A percentile compares a stretch with the other conserved stretches of the same genome.
Evolutionary conservation across 2,329 filamentous ascomycete species (phyloP).

Genomic region (Aspergillus sp.): DNA sequence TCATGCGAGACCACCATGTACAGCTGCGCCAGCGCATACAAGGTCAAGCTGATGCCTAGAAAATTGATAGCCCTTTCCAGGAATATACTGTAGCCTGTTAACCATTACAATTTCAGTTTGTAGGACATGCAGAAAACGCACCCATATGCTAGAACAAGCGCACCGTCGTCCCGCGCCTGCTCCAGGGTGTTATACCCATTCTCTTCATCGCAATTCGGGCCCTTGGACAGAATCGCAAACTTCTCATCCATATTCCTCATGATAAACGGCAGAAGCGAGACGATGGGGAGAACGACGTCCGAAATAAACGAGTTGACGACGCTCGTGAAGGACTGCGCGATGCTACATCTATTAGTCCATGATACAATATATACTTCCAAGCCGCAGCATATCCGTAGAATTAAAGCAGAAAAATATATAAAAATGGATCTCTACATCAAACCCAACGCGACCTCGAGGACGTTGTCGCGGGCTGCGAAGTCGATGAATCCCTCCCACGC

Average conservation of each 20-base stretch:
- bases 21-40: constrained; percentile 63
- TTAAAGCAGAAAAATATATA: too few species aligned
- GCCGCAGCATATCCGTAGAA: too few species aligned
- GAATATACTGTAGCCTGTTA: constrained; percentile 26
- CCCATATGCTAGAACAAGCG: constrained; percentile 71
- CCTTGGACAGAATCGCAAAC: constrained; percentile 64
- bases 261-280: constrained; percentile 68
- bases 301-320: constrained; percentile 71
- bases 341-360: constrained; percentile 18
- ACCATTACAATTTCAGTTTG: neutral
- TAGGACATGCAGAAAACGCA: constrained; percentile 26
- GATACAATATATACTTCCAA: too few species aligned
- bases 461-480: constrained; percentile 73
- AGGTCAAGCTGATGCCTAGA: constrained; percentile 61
- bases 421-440: constrained; percentile 56
- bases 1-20: constrained; percentile 65
- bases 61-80: constrained; percentile 61
- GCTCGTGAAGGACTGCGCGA: constrained; percentile 69
- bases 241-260: constrained; percentile 73
- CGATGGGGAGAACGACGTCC: constrained; percentile 67
- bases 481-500: constrained; percentile 67
- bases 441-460: constrained; percentile 73
- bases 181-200: constrained; percentile 68
- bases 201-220: constrained; percentile 52
- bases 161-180: constrained; percentile 69